Evolutionary conservation across 2,329 filamentous ascomycete genomes (phyloP), one percentile per base, ranked within the genome.

Genomic region (Didymella segeticola): DNA sequence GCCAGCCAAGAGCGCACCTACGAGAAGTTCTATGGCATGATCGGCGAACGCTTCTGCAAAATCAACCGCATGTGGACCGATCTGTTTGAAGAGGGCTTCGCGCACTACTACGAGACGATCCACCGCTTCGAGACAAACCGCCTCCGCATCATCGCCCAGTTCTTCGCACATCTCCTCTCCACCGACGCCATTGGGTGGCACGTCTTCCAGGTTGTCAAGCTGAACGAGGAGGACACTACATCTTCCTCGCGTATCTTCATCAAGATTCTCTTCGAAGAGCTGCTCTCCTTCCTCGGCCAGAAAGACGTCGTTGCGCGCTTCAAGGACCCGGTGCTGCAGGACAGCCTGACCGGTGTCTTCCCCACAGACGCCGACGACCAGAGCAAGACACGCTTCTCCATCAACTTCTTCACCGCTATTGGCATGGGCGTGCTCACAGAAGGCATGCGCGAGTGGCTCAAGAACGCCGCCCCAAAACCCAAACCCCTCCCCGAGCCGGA

Each of bases 401-500:
- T 99, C 86, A 99, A 99, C 78, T 99, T 97, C 82, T 98, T 99
- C 75, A 99, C 95, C 9, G 95, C 92, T 68, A 96, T 99, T 67
- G 92, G 93, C 53, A 96, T 99, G 90, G 95, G 95, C 71, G 86
- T 86, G 20, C 83, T 99, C 57, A 99, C 95, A 2, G 95, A 99
- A 72, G 90, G 92, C 62, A 96, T 97, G 91, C 88, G 95, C 74
- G 91, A 96, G 68, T 87, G 89, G 71, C 82, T 99, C 51, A 89
- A 93, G 73, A 96, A 92, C 69, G 66, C 57, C 29, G 86, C 96
- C 76, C 93, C 93, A 11, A 95, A 96, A 71, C 92, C 93, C 2
- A 83, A 89, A 1, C 86, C 91, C 5, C 56, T 74, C 2, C 72
- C 71, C 5, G 69, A 68, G 46, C 65, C 69, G 19, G 73, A 73